phyloP scores from a whole-genome alignment of 2,329 filamentous ascomycete genomes.

The Samsoniella hepiali region DNA sequence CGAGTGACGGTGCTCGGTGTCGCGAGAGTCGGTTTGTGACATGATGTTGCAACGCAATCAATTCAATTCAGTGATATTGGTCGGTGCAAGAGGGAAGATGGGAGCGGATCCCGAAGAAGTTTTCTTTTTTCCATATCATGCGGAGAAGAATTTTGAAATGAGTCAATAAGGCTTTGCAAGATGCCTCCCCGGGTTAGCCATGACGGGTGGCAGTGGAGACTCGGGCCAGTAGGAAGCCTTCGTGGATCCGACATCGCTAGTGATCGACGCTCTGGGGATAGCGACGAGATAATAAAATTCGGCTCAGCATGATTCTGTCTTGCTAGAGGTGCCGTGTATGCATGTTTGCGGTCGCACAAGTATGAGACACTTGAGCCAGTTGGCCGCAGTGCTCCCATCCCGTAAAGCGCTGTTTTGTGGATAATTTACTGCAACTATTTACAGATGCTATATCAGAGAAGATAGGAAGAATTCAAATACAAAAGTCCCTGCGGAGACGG shows the following conservation, averaged over 20 bases:
- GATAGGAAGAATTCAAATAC: not conserved
- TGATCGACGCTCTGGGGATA: not conserved
- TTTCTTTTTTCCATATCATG: not conserved
- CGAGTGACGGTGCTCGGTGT: slow-evolving; percentile 7
- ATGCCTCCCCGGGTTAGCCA: not conserved
- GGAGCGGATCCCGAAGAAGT: not conserved
- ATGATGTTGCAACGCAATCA: not conserved
- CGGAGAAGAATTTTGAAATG: not conserved
- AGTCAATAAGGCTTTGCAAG: slow-evolving; percentile 11
- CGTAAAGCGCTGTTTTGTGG: not conserved
- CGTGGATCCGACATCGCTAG: slow-evolving; percentile 12
- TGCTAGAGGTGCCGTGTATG: not conserved
- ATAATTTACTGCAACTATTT: too few relatives aligned
- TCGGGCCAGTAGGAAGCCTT: slow-evolving; percentile 6
- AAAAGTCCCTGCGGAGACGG: slow-evolving; percentile 3
- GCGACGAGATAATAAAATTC: not conserved
- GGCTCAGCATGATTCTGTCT: not conserved
- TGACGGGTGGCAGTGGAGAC: slow-evolving; percentile 9
- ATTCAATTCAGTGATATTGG: not conserved
- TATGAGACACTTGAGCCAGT: too few relatives aligned
- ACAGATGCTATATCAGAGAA: not conserved
- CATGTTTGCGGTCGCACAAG: not conserved
- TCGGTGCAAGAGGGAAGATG: not conserved
- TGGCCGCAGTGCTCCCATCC: too few relatives aligned
- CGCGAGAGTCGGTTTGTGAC: not conserved